Conservation (phyloP, 441 rosid genomes). For the Francoa sonchifolia region DNA sequence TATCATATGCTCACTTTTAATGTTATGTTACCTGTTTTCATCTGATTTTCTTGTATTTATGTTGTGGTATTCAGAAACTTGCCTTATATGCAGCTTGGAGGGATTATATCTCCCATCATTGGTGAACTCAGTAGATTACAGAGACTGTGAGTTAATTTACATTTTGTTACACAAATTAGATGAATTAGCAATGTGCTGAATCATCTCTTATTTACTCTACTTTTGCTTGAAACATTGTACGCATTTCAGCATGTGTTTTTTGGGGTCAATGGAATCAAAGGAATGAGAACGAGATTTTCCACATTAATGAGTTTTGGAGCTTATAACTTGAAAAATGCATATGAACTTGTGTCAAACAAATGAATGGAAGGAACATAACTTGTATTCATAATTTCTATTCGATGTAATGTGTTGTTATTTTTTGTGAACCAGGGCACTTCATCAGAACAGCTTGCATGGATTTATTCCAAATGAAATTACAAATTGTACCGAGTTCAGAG, state of each 20-base stretch:
- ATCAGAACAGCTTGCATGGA: constrained; percentile 81
- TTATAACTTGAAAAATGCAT: too few species aligned
- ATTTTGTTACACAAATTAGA: not conserved
- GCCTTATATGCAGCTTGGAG: constrained; percentile 81
- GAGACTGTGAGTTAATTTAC: constrained; percentile 54
- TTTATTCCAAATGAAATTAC: constrained; percentile 65
- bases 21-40: not conserved
- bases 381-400: not conserved
- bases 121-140: constrained; percentile 65
- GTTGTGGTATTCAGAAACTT: constrained; percentile 42
- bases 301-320: too few species aligned
- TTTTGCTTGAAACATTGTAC: too few species aligned
- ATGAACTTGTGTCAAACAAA: too few species aligned
- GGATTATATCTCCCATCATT: constrained; percentile 76
- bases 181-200: not conserved
- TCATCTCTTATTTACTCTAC: not conserved
- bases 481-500: constrained; percentile 68
- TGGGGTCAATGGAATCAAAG: too few species aligned
- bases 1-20: not conserved
- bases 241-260: too few species aligned
- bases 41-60: not conserved
- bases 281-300: too few species aligned
- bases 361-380: too few species aligned
- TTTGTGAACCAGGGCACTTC: constrained; percentile 55
- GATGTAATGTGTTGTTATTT: not conserved